A percentile compares a stretch with the other conserved stretches of the same genome.
These are phyloP conservation scores for Fusarium nematophilum DNA, from an alignment of 2,329 filamentous ascomycete species.

Conservation along the genomic window DNA sequence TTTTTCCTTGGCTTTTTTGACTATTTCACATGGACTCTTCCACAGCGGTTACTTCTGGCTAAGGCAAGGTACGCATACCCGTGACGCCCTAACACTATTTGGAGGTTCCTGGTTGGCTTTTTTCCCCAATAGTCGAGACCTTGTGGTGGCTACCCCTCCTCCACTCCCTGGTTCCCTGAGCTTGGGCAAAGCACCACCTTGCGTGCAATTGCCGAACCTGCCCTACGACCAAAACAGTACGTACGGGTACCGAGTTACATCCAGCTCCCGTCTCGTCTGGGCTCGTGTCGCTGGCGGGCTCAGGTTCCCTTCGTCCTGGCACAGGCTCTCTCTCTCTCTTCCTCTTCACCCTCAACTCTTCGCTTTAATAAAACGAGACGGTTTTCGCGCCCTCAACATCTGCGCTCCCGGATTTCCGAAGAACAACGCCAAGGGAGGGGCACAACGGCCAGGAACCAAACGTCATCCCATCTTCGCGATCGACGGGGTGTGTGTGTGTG, in stretches of 20 bases:
- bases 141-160: slow-evolving; percentile 2
- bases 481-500: background rate
- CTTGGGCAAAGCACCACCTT: background rate
- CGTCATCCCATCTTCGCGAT: slow-evolving; percentile 11
- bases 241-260: slow-evolving; percentile 5
- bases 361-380: background rate
- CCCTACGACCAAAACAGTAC: background rate
- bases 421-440: slow-evolving; percentile 6
- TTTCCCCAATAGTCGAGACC: background rate
- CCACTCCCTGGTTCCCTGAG: background rate
- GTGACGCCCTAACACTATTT: background rate
- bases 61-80: background rate
- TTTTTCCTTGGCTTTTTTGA: background rate
- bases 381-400: too few relatives aligned
- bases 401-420: too few relatives aligned
- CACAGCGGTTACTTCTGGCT: background rate
- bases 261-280: background rate
- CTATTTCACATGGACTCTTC: background rate
- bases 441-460: slow-evolving; percentile 1
- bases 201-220: slow-evolving; percentile 1
- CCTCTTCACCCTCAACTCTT: background rate
- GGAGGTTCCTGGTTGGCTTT: background rate
- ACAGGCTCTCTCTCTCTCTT: background rate
- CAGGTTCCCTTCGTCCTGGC: background rate
- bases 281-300: background rate